Evolutionary conservation across 495 filamentous ascomycete species (phyloP).

Genomic region (Penicillium steckii): DNA sequence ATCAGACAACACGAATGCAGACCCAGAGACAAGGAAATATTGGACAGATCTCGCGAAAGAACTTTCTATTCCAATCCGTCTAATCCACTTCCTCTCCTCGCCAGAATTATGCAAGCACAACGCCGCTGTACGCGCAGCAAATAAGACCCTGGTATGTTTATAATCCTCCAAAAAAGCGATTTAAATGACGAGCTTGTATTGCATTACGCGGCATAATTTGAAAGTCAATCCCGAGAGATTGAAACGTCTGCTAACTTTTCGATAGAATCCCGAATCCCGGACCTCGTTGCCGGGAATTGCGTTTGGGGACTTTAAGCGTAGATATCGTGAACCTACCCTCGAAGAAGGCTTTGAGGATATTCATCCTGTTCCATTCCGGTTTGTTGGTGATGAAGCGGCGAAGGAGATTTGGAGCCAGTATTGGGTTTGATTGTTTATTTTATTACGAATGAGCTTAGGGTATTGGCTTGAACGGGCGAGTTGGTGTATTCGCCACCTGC

Average conservation of each 20-base stretch:
- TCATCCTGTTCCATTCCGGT: constrained; percentile 64
- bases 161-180: too few relatives aligned
- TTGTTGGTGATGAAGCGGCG: constrained; percentile 55
- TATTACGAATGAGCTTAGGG: too few relatives aligned
- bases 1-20: constrained; percentile 92
- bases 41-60: constrained; percentile 76
- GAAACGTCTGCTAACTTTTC: not conserved
- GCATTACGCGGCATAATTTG: too few relatives aligned
- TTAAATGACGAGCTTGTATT: too few relatives aligned
- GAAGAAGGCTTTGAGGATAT: constrained; percentile 86
- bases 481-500: too few relatives aligned
- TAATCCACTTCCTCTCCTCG: constrained; percentile 77
- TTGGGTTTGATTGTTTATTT: too few relatives aligned
- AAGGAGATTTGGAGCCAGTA: constrained; percentile 64
- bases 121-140: constrained; percentile 77
- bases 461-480: too few relatives aligned
- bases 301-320: constrained; percentile 67
- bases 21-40: constrained; percentile 66
- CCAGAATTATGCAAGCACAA: constrained; percentile 83
- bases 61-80: constrained; percentile 72
- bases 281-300: constrained; percentile 73
- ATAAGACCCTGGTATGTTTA: constrained; percentile 38
- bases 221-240: too few relatives aligned
- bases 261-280: constrained; percentile 80
- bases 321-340: constrained; percentile 68